phyloP scores from a whole-genome alignment of 2,329 filamentous ascomycete species.

The Dryadomyces quercus-mongolicae region DNA sequence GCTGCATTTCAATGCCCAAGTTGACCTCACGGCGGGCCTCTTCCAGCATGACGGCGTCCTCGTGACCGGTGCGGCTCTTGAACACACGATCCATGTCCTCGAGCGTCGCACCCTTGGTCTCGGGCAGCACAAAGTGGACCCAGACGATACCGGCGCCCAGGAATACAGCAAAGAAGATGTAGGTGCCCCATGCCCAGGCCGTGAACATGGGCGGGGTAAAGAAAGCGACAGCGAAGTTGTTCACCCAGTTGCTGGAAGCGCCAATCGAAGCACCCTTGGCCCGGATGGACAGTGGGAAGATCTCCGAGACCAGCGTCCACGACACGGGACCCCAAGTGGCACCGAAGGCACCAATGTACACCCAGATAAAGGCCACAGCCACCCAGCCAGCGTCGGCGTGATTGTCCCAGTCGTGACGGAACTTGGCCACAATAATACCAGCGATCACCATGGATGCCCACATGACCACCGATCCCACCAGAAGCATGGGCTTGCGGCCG shows the following conservation, averaged over 20 bases:
- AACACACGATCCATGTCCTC: constrained; percentile 41
- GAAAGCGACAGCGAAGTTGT: constrained; percentile 53
- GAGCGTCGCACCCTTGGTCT: constrained; percentile 49
- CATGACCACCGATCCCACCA: constrained; percentile 57
- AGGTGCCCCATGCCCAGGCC: constrained; percentile 55
- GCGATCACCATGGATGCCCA: constrained; percentile 58
- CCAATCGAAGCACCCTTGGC: constrained; percentile 60
- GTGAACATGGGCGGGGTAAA: constrained; percentile 56
- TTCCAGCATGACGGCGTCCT: constrained; percentile 1
- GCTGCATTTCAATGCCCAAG: background rate
- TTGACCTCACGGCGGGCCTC: background rate
- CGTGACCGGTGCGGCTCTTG: constrained; percentile 1
- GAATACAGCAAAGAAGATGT: constrained; percentile 57
- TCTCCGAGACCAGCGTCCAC: constrained; percentile 63
- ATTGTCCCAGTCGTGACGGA: constrained; percentile 41
- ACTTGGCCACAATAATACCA: constrained; percentile 53
- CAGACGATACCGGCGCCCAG: constrained; percentile 49
- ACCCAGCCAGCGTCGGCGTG: constrained; percentile 58
- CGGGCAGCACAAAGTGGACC: constrained; percentile 51
- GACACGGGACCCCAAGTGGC: constrained; percentile 63
- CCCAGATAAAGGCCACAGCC: constrained; percentile 54
- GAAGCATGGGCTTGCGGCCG: constrained; percentile 49
- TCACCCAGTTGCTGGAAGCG: constrained; percentile 49
- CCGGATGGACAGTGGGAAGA: constrained; percentile 58
- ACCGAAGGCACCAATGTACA: constrained; percentile 63